phyloP scores from a whole-genome alignment of 129 eudicot genomes.

The Helianthus tuberosus region DNA sequence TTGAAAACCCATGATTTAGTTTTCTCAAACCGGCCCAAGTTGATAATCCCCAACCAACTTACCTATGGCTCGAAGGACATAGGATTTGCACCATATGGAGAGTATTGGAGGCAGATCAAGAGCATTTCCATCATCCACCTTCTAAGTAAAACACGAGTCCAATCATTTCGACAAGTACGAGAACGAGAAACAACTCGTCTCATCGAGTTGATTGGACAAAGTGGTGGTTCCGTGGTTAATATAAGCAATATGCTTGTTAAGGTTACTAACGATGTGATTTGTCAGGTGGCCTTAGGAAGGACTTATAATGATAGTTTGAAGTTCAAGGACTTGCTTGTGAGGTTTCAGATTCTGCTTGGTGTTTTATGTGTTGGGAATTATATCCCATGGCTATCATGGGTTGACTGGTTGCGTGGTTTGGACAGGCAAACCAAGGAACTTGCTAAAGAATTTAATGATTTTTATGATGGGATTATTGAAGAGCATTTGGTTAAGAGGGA shows the following conservation, averaged over 20 bases:
- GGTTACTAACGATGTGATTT: slow-evolving; percentile 32
- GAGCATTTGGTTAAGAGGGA: slow-evolving; percentile 30
- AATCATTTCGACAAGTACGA: slow-evolving; percentile 30
- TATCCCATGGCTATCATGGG: slow-evolving; percentile 47
- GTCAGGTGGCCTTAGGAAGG: slow-evolving; percentile 43
- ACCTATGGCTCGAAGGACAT: slow-evolving; percentile 29
- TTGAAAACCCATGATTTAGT: slow-evolving; percentile 36
- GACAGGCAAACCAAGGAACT: slow-evolving; percentile 7
- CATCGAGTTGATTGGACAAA: slow-evolving; percentile 24
- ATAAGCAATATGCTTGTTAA: slow-evolving; percentile 29
- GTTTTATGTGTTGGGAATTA: slow-evolving; percentile 30
- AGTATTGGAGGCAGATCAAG: slow-evolving; percentile 45
- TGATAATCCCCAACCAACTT: slow-evolving; percentile 11
- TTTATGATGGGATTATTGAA: slow-evolving; percentile 35
- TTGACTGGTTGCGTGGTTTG: slow-evolving; percentile 27
- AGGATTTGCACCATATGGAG: slow-evolving; percentile 21
- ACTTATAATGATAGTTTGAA: slow-evolving; percentile 18
- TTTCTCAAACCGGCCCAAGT: slow-evolving; percentile 26
- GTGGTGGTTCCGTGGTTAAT: slow-evolving; percentile 16
- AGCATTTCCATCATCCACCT: slow-evolving; percentile 34
- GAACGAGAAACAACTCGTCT: slow-evolving; percentile 33
- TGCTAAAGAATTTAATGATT: slow-evolving; percentile 25
- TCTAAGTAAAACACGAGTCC: slow-evolving; percentile 35
- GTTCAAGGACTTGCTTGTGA: slow-evolving; percentile 26
- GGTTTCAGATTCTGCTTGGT: slow-evolving; percentile 25